Base-by-base conservation (phyloP, 2,329 filamentous ascomycete genomes). In the Neoscytalidium dimidiatum region DNA sequence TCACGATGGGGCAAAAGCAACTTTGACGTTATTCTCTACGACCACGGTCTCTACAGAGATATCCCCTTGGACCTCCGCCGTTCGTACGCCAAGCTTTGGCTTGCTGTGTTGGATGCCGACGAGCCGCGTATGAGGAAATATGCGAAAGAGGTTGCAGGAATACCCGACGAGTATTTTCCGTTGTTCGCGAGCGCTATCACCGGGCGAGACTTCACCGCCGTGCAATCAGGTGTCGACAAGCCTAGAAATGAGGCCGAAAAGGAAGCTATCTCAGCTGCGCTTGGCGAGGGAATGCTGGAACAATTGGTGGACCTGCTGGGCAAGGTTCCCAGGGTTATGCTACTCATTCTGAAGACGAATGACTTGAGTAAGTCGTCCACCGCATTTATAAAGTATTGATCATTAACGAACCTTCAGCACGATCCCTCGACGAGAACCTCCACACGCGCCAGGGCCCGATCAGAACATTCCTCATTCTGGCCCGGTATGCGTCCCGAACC, bases 121-220 rank as follows among this genome's bases (percentile, higher is more conserved):
- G 90, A 97, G 79, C 79, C 84, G 3, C 83, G 84, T 21, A 99
- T 99, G 95, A 90, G 92, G 69, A 88, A 89, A 71, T 96, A 97
- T 75, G 90, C 94, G 1, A 86, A 90, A 70, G 91, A 97, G 73
- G 92, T 98, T 2, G 95, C 94, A 2, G 92, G 92, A 13, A 89
- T 99, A 66, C 90, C 85, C 4, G 93, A 97, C 67, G 89, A 93
- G 69, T 91, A 97, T 72, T 99, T 99, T 73, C 93, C 93, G 1
- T 85, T 99, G 21, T 99, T 99, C 76, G 95, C 94, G 1, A 95
- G 91, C 11, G 95, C 95, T 64, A 99, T 99, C 73, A 99, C 95
- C 0, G 95, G 95, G 3, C 86, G 96, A 48, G 95, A 99, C 77
- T 99, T 90, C 76, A 87, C 85, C 64, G 88, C 96, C 3, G 82